Evolutionary conservation across 352 stramenopile genomes (phyloP).

Genomic region (Pythium brassicae): DNA sequence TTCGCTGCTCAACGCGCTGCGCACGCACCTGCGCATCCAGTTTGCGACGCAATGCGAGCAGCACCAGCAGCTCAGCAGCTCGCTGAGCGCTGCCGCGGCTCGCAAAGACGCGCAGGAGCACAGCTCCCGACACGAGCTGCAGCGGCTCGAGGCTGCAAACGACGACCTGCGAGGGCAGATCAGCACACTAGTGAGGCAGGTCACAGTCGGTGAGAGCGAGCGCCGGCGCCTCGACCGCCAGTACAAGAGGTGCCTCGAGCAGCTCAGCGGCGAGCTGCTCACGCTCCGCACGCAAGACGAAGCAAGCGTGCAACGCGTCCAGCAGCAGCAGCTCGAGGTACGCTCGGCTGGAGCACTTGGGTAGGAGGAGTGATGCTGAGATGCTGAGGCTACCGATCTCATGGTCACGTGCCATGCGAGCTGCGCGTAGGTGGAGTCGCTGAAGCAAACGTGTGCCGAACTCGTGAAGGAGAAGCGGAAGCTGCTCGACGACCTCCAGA

Average conservation of each 20-base stretch:
- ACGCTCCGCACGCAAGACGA: constrained; percentile 12
- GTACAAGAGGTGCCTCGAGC: constrained; percentile 31
- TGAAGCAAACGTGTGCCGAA: constrained; percentile 16
- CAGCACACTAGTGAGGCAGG: constrained; percentile 22
- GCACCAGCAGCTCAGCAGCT: constrained; percentile 20
- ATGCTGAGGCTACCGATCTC: background rate
- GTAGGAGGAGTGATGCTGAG: background rate
- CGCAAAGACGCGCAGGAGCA: constrained; percentile 30
- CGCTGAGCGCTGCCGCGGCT: constrained; percentile 20
- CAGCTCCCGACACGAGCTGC: constrained; percentile 26
- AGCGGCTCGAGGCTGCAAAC: constrained; percentile 26
- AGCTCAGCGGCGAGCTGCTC: constrained; percentile 22
- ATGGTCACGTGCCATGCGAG: no score
- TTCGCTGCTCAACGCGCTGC: constrained; percentile 62
- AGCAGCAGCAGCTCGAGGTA: constrained; percentile 13
- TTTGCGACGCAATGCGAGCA: constrained; percentile 43
- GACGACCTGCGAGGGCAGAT: constrained; percentile 23
- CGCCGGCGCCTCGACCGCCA: constrained; percentile 23
- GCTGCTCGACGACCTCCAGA: constrained; percentile 16
- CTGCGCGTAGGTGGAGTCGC: constrained; percentile 13
- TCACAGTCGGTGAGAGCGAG: constrained; percentile 25
- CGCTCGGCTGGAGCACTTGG: background rate
- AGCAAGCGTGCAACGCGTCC: background rate
- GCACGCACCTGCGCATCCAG: constrained; percentile 62
- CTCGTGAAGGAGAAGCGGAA: constrained; percentile 24